Evolutionary conservation across 2,329 filamentous ascomycete genomes (phyloP), one percentile per base, ranked within the genome.

Genomic region (Pseudogymnoascus sp.): DNA sequence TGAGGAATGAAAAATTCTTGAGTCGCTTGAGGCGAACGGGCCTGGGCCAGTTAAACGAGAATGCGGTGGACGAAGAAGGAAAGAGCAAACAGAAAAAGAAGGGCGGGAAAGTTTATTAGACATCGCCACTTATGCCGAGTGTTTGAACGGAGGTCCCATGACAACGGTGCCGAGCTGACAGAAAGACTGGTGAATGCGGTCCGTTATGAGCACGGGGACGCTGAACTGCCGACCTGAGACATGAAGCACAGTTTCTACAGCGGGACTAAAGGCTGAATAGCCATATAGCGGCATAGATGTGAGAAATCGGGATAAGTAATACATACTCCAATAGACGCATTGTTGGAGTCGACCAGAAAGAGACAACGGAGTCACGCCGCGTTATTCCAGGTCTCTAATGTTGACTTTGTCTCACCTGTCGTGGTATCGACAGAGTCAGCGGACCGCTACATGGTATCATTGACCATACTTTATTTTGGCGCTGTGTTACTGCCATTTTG

Each of bases 1-100:
- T 68, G 44, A 63, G 39, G 44, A 51, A 66, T 58, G 61, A 68
- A n/a, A 63, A 55, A 10, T 69, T 68, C 59, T 59, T 67, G 42
- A 27, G 63, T 3, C 62, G 66, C 29, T 42, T 69, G 61, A 63
- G 66, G 44, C 63, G 63, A 63, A 58, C 60, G 1, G 65, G 67
- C 17, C 42, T 67, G 29, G 64, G 63, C 15, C 39, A 62, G 10
- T 33, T 25, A 62, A 61, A 44, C 5, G 62, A 60, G 41, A 25
- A 31, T 8, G 17, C n/a, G 58, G 31, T 5, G 51, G 15, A 31
- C 58, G 31, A 55, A n/a, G 61, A 58, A 21, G 58, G 21, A 42
- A 36, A 17, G 38, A 42, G 60, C 25, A 66, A 62, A 51, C 38
- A 62, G 48, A 63, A 62, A 62, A 60, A 59, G 61, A 63, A 65